Evolutionary conservation across 345 rosid genomes (phyloP).

Genomic region (Melaleuca quinquenervia): DNA sequence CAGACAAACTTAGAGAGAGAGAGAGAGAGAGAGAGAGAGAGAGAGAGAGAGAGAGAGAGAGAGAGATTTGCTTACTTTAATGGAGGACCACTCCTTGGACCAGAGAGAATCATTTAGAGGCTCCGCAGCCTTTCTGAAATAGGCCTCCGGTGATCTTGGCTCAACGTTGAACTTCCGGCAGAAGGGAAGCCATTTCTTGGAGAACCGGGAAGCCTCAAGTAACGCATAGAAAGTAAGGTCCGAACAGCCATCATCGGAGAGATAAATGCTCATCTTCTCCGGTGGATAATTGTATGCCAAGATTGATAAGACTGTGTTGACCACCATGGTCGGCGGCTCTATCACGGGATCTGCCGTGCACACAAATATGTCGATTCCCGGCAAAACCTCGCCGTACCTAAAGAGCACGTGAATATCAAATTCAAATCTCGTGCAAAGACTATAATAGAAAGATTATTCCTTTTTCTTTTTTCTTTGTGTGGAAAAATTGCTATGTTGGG

Average conservation of each 20-base stretch:
- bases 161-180: conserved; percentile 41
- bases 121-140: conserved; percentile 9
- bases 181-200: conserved; percentile 49
- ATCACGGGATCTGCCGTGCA: conserved; percentile 64
- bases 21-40: no score
- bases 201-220: conserved; percentile 37
- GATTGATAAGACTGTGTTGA: conserved; percentile 55
- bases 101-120: not conserved
- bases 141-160: conserved; percentile 56
- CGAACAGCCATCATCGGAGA: conserved; percentile 83
- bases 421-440: not conserved
- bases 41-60: not conserved
- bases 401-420: not conserved
- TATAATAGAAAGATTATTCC: not conserved
- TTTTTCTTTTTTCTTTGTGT: not conserved
- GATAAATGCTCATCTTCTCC: conserved; percentile 42
- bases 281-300: conserved; percentile 53
- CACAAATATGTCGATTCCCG: conserved; percentile 53
- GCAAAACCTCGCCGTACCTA: conserved; percentile 26
- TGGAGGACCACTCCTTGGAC: not conserved
- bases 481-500: not conserved
- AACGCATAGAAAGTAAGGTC: conserved; percentile 50
- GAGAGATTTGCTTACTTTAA: not conserved
- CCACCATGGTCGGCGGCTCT: conserved; percentile 68
- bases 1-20: no score